Conservation (phyloP, 2,329 filamentous ascomycete species). For the Colletotrichum endophyticum region DNA sequence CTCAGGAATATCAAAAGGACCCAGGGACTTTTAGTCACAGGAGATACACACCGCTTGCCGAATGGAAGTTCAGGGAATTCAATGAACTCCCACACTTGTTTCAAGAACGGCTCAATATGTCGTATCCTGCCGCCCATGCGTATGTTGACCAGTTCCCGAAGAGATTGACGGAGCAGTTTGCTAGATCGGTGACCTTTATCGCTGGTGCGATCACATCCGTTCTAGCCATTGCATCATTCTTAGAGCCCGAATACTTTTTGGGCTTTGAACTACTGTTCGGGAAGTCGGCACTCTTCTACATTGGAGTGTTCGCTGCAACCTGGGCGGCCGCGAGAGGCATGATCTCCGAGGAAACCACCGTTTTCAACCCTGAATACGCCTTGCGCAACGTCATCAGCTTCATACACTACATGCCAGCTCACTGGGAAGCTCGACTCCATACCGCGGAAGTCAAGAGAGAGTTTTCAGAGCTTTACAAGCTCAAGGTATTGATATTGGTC, state of each 20-base stretch:
- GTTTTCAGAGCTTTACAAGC: slow-evolving; percentile 88
- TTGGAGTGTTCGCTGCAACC: slow-evolving; percentile 80
- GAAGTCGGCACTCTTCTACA: slow-evolving; percentile 88
- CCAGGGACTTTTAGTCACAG: slow-evolving; percentile 85
- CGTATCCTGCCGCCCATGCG: slow-evolving; percentile 87
- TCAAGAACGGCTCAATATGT: slow-evolving; percentile 88
- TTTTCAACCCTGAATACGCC: slow-evolving; percentile 92
- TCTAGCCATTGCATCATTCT: slow-evolving; percentile 80
- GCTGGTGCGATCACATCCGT: slow-evolving; percentile 87
- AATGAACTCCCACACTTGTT: slow-evolving; percentile 96
- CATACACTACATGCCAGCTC: slow-evolving; percentile 87
- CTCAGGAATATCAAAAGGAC: slow-evolving; percentile 91
- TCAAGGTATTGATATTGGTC: slow-evolving; percentile 88
- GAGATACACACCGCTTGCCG: slow-evolving; percentile 89
- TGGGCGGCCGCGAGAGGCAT: slow-evolving; percentile 85
- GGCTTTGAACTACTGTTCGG: slow-evolving; percentile 91
- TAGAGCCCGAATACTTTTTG: slow-evolving; percentile 90
- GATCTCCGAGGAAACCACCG: slow-evolving; percentile 84
- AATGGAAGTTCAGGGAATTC: slow-evolving; percentile 99
- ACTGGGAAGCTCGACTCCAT: slow-evolving; percentile 90
- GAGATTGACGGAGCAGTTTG: slow-evolving; percentile 85
- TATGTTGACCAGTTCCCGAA: slow-evolving; percentile 98
- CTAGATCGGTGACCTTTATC: slow-evolving; percentile 85
- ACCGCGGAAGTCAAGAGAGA: slow-evolving; percentile 92
- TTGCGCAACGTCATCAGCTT: slow-evolving; percentile 89